Conservation (phyloP, 2,329 filamentous ascomycete genomes). For the Talaromyces sp. region DNA sequence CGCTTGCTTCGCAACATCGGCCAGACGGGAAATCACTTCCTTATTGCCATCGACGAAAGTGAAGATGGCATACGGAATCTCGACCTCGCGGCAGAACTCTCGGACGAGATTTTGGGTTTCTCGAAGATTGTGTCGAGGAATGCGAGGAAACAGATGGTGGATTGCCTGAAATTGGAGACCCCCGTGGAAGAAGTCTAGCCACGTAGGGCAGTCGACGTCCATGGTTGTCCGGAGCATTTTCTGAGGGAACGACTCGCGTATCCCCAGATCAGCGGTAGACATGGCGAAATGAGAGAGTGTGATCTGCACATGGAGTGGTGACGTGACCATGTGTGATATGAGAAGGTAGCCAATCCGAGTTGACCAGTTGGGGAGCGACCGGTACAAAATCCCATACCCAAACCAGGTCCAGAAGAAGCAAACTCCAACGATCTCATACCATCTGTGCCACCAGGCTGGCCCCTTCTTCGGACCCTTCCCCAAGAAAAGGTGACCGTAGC, state of each 20-base stretch:
- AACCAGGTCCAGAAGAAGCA: slow-evolving; percentile 84
- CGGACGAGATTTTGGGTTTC: slow-evolving; percentile 70
- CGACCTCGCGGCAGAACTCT: slow-evolving; percentile 77
- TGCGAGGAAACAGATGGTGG: slow-evolving; percentile 78
- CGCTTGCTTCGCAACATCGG: slow-evolving; percentile 76
- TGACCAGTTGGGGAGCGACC: slow-evolving; percentile 64
- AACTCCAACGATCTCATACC: slow-evolving; percentile 73
- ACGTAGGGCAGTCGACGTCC: slow-evolving; percentile 83
- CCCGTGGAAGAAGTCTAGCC: slow-evolving; percentile 87
- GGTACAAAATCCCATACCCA: slow-evolving; percentile 76
- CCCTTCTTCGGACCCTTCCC: slow-evolving; percentile 71
- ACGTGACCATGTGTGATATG: slow-evolving; percentile 75
- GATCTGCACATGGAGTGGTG: slow-evolving; percentile 83
- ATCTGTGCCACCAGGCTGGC: slow-evolving; percentile 77
- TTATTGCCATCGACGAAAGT: slow-evolving; percentile 82
- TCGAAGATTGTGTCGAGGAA: slow-evolving; percentile 81
- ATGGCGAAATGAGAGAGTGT: slow-evolving; percentile 91
- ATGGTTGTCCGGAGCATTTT: slow-evolving; percentile 90
- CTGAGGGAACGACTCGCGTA: slow-evolving; percentile 81
- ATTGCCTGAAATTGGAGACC: slow-evolving; percentile 87
- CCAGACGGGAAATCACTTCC: slow-evolving; percentile 71
- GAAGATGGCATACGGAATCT: slow-evolving; percentile 80
- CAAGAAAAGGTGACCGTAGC: slow-evolving; percentile 71
- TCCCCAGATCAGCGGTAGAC: slow-evolving; percentile 82
- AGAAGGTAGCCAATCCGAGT: slow-evolving; percentile 71